These are phyloP conservation scores for Lunularia cruciata DNA, from an alignment of 225 moss, liverwort and hornwort species.

Conservation along the genomic window DNA sequence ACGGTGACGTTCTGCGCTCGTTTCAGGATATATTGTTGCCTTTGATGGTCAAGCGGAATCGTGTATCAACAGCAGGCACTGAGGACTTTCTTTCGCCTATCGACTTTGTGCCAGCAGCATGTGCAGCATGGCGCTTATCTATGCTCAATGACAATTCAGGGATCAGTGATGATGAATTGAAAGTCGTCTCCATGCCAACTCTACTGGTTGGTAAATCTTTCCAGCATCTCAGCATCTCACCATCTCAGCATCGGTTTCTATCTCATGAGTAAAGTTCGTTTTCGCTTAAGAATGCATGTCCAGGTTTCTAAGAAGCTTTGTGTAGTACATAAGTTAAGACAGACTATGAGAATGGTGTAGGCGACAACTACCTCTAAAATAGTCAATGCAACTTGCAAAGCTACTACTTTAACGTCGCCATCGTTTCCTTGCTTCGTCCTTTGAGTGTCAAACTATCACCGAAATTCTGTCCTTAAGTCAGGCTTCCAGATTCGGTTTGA, in stretches of 20 bases:
- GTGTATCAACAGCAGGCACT: conserved; percentile 62
- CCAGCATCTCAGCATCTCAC: not conserved
- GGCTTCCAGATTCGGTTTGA: too few relatives aligned
- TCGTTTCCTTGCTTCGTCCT: too few relatives aligned
- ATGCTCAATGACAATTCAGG: conserved; percentile 83
- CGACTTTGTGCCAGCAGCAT: conserved; percentile 76
- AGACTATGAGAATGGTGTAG: too few relatives aligned
- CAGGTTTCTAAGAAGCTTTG: not conserved
- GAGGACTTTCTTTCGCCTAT: conserved; percentile 78
- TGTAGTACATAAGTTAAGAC: too few relatives aligned
- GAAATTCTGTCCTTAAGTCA: too few relatives aligned
- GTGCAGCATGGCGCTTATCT: conserved; percentile 86
- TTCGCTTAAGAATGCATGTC: too few relatives aligned
- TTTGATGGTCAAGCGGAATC: conserved; percentile 73
- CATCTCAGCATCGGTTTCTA: not conserved
- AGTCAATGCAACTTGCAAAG: too few relatives aligned
- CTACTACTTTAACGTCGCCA: too few relatives aligned
- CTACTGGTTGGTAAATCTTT: conserved; percentile 57
- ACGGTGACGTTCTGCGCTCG: conserved; percentile 17
- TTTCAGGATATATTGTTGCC: conserved; percentile 86
- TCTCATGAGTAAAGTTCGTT: too few relatives aligned
- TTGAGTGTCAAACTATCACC: too few relatives aligned
- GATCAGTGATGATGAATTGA: conserved; percentile 61
- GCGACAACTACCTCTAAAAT: too few relatives aligned
- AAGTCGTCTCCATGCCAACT: conserved; percentile 54